Base-by-base conservation (phyloP, 1,284 basidiomycete species). In the Chalciporus sp. region DNA sequence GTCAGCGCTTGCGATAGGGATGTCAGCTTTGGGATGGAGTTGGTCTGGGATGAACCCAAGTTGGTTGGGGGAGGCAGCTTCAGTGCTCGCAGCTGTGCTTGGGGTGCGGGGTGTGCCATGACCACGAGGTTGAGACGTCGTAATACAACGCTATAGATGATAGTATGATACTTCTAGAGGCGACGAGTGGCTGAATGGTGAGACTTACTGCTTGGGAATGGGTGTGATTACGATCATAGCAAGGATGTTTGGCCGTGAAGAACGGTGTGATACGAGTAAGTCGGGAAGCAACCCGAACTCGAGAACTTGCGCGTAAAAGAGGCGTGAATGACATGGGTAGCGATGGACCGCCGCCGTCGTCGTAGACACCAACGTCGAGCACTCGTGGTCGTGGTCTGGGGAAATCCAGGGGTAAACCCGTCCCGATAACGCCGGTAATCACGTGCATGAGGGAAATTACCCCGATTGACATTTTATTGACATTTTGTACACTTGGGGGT, bases 1-100 rank as follows among this genome's bases (percentile, higher is more conserved):
- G 57, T 85, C 83, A 49, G 77, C 74, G 55, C 76, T 83, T 49
- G 80, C 77, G 35, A 79, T 77, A 2, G 87, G 88, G 3, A 85
- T 63, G 60, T 82, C 75, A 23, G 74, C 45, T 29, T 33, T 47
- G 3, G 46, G 51, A 4, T 31, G 52, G 3, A 29, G 52, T 27
- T 48, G 59, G 29, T 46, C 58, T 31, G 51, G 61, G 43, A 50
- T 27, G 46, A 65, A 70, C 14, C 66, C 66, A 7, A 71, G 55
- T 27, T 68, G 69, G 29, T 68, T 61, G 27, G 68, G 71, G 23
- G 68, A 16, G 48, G 69, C 41, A 2, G 54, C 35, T 23, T 50
- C 42, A 9, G 26, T n/a, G 7, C 47, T 7, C 16, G 49, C n/a
- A n/a, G 52, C 42, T 4, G 47, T 52, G 14, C 51, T 42, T 26